A percentile compares a stretch with the other conserved stretches of the same genome.
These are phyloP conservation scores for Euryodendron excelsum DNA, from an alignment of 148 eudicot genomes.

Conservation along the genomic window DNA sequence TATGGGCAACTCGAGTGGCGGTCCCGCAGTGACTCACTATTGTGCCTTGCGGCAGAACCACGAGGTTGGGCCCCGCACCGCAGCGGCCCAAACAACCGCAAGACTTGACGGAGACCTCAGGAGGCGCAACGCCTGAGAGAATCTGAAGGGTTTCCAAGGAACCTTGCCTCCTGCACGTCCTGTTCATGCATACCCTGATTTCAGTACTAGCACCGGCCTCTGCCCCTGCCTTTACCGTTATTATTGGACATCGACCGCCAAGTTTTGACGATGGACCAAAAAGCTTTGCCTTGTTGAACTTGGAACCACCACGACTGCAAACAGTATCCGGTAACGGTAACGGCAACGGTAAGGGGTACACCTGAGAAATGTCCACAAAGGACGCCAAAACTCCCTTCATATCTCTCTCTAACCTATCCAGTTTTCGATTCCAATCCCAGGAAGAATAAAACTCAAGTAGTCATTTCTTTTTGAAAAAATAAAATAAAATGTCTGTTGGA, in stretches of 20 bases:
- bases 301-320: neutral
- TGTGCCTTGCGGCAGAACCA: conserved; percentile 48
- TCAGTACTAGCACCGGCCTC: conserved; percentile 18
- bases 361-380: neutral
- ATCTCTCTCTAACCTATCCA: too few relatives aligned
- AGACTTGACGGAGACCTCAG: conserved; percentile 47
- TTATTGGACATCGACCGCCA: neutral
- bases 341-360: too few relatives aligned
- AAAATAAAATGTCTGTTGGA: too few relatives aligned
- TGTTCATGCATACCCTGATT: conserved; percentile 67
- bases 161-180: conserved; percentile 62
- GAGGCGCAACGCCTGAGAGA: conserved; percentile 64
- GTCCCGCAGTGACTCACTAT: conserved; percentile 62
- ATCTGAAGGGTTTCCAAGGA: conserved; percentile 48
- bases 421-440: too few relatives aligned
- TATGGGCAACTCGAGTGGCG: conserved; percentile 43
- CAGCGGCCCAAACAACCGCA: conserved; percentile 79
- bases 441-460: too few relatives aligned
- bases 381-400: neutral
- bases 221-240: neutral
- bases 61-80: conserved; percentile 77
- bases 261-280: neutral
- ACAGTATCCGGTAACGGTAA: neutral
- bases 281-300: neutral
- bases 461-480: too few relatives aligned